Evolutionary conservation across 352 stramenopile species (phyloP), one percentile per base, ranked within the genome.

Genomic region (Lagenidium giganteum): DNA sequence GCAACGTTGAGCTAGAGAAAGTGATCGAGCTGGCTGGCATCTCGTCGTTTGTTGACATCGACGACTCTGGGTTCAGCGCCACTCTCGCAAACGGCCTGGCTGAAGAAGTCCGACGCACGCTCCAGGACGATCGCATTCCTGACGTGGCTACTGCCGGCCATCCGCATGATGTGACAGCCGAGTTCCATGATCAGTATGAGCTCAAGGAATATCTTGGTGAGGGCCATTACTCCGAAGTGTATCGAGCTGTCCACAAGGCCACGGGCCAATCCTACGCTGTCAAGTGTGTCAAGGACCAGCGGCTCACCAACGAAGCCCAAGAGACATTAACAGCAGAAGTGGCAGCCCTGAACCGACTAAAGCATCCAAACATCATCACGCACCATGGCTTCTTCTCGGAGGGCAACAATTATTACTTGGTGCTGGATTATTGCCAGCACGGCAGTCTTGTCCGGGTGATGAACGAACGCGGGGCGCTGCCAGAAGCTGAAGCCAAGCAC

Each of bases 381-480:
- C 65, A 95, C 54, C 65, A 86, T 42, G 82, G 87, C 2, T 83
- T 95, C 42, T 95, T 77, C 50, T 72, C 81, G 12, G 79, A 85
- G 30, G 47, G 67, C 17, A 72, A 73, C 47, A 86, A 77, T 52
- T 89, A 93, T 38, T 73, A 82, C 54, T 66, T 96, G 17, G 71
- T 96, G 40, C 74, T 96, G 44, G 85, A 96, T 53, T 78, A 91
- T 34, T 90, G 85, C 54, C 66, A 72, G 25, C 75, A 67, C 13
- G 85, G 85, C 16, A 90, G 91, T 28, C 65, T 97, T 3, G 84
- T 86, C 33, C 67, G 86, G 20, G 42, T 89, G 26, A 68, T 97
- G 11, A 63, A 83, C 24, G 31, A 75, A 24, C 63, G 76, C 12
- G 59, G 79, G 24, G 48, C 71, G 14, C 61, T 96, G 42, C 54